Percentiles rank a stretch among this genome's conserved stretches.
Conservation (phyloP, 2,329 filamentous ascomycete genomes). For the Hypoxylon sp. region DNA sequence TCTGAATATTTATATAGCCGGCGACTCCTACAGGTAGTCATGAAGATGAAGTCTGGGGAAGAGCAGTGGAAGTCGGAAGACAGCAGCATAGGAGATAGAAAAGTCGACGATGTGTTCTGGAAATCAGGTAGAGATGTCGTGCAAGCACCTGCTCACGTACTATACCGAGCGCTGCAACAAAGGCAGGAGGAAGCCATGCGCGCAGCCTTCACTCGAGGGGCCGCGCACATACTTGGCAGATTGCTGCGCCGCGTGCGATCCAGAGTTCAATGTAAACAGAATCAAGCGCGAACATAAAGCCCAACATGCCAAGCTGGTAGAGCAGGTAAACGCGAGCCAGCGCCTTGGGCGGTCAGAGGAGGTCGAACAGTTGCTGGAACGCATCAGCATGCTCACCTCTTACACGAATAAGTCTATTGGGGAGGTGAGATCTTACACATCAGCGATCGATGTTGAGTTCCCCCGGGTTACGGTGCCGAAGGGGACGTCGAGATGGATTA, state of each 20-base stretch:
- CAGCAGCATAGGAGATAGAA: background rate
- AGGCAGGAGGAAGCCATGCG: conserved; percentile 4
- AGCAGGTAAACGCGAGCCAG: conserved; percentile 39
- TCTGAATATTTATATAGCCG: background rate
- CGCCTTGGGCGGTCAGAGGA: background rate
- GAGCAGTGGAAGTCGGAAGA: no score
- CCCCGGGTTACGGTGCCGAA: conserved; percentile 4
- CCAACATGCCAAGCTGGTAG: conserved; percentile 23
- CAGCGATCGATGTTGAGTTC: conserved; percentile 14
- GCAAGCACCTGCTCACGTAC: conserved; percentile 38
- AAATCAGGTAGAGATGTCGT: conserved; percentile 37
- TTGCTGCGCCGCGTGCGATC: conserved; percentile 51
- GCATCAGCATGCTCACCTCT: background rate
- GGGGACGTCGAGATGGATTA: conserved; percentile 19
- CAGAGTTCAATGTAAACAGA: conserved; percentile 34
- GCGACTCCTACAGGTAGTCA: background rate
- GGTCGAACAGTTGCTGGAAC: background rate
- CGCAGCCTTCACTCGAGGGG: conserved; percentile 2
- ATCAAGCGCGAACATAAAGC: conserved; percentile 31
- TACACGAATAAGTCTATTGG: conserved; percentile 1
- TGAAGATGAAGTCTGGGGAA: background rate
- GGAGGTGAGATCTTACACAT: background rate
- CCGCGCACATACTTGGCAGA: conserved; percentile 43
- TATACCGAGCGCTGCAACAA: conserved; percentile 24
- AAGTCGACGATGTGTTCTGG: conserved; percentile 39